Evolutionary conservation across 208 protist species (phyloP), one percentile per base, ranked within the genome.

Genomic region (Trypanosoma brucei): DNA sequence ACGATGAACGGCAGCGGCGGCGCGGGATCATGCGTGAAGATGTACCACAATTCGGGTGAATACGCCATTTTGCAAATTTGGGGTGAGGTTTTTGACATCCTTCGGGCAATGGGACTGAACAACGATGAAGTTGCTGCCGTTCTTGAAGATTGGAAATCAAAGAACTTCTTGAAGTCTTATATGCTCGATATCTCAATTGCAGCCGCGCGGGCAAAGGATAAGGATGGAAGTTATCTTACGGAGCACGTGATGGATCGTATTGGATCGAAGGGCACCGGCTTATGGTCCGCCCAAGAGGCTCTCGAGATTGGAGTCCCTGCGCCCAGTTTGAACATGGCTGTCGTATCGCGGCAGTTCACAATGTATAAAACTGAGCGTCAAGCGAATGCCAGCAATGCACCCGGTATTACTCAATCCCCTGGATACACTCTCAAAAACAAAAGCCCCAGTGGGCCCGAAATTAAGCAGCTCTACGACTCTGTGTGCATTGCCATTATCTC

Each of bases 31-130:
- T 99, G 97, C 71, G 98, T 99, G 37, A 99, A 99, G 83, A 98
- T 98, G 97, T 98, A 99, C 48, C 98, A 99, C 90, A 99, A 99
- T 78, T 98, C 97, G 51, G 99, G 99, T 51, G 98, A 99, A 82
- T 99, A 99, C 84, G 98, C 97, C 54, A 98, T 99, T 72, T 98
- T 99, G 87, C 98, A 99, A 84, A 83, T 93, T 36, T 92, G 85
- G 84, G 93, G 86, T 50, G 98, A 99, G 87, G 91, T 88, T 1
- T 99, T 98, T 84, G 78, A 95, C 61, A 61, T 98, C 5, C 73
- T 99, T 50, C 80, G 81, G 38, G 87, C 78, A 36, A 51, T 98
- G 30, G 84, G 86, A 30, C 72, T 99, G 55, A 84, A 55, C 59
- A 96, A 98, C 64, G 86, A 97, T 53, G 88, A 99, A 75, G 76